Conservation (phyloP, 495 filamentous ascomycete species). For the Penicillium silybi region DNA sequence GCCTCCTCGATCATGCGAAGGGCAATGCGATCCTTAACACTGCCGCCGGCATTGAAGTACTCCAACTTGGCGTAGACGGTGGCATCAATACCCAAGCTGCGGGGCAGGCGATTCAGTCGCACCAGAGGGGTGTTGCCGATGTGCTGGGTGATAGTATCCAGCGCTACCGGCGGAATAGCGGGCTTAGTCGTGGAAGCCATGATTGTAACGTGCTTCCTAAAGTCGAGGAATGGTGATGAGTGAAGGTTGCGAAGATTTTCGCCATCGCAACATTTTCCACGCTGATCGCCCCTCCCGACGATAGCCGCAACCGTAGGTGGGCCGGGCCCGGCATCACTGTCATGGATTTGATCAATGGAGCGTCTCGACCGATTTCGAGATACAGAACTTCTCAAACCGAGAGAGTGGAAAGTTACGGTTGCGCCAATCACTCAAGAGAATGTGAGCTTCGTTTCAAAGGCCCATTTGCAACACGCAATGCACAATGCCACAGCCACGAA, state of each 20-base stretch:
- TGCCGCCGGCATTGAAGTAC: slow-evolving; percentile 95
- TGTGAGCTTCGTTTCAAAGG: too few species aligned
- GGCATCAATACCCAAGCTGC: slow-evolving; percentile 81
- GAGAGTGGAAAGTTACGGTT: too few species aligned
- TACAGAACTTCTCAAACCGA: neutral
- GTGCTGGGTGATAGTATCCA: slow-evolving; percentile 59
- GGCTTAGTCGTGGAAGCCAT: slow-evolving; percentile 32
- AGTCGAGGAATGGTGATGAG: neutral
- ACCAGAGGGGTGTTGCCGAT: slow-evolving; percentile 97
- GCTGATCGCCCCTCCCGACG: slow-evolving; percentile 16
- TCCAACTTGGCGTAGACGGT: slow-evolving; percentile 94
- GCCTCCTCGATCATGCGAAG: slow-evolving; percentile 97
- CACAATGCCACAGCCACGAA: too few species aligned
- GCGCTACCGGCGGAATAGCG: slow-evolving; percentile 51
- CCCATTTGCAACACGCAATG: too few species aligned
- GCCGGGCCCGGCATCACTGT: neutral
- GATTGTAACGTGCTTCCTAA: neutral
- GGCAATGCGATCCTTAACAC: slow-evolving; percentile 96
- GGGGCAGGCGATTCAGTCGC: slow-evolving; percentile 84
- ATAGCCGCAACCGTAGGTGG: slow-evolving; percentile 13
- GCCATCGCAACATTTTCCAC: slow-evolving; percentile 7
- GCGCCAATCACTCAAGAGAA: too few species aligned
- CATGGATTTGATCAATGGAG: neutral
- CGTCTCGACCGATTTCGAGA: neutral
- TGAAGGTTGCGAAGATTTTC: slow-evolving; percentile 7